Base-by-base conservation (phyloP, 805 yeast genomes). In the Candida saitoana region DNA sequence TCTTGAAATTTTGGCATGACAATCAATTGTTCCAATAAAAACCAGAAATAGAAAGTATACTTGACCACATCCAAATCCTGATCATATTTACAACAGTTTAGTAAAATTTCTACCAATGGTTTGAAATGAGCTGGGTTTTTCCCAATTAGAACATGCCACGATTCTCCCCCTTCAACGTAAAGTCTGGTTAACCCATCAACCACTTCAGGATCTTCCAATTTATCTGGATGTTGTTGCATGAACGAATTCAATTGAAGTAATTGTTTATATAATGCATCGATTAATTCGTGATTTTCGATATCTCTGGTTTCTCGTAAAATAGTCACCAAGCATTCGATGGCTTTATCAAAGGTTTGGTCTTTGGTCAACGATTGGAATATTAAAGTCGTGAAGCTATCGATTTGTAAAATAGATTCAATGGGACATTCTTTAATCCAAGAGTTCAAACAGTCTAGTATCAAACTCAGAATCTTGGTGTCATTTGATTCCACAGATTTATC, bases 31-130 rank as follows among this genome's bases (percentile, higher is more conserved):
- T 87, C 85, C 50, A 93, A 68, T 49, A 77, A 71, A 57, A 82
- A 88, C 96, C 99, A 90, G 61, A 93, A 93, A 50, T 87, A 82
- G 63, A 93, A 93, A 0, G 98, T 86, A 60, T 85, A 89, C 59
- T 85, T 83, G 17, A 88, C 91, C 42, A 89, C 79, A 54, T 91
- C 98, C 55, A 91, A 74, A 61, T 91, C 97, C 38, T 83, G 83
- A 38, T 84, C 87, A 49, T 79, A 79, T 31, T 82, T 73, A 18
- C 95, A 74, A 47, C 90, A 77, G 47, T 81, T 79, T 34, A 88
- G 70, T 17, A 91, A 62, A 4, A 87, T 79, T 44, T 79, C 81
- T 15, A 90, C 90, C 53, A 93, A 65, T 1, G 85, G 84, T 48
- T 77, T 74, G 65, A 86, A 90, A 35, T 76, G 74, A 35, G 63